These are phyloP conservation scores for Cordyceps tenuipes DNA, from an alignment of 2,329 filamentous ascomycete genomes.

Conservation along the genomic window DNA sequence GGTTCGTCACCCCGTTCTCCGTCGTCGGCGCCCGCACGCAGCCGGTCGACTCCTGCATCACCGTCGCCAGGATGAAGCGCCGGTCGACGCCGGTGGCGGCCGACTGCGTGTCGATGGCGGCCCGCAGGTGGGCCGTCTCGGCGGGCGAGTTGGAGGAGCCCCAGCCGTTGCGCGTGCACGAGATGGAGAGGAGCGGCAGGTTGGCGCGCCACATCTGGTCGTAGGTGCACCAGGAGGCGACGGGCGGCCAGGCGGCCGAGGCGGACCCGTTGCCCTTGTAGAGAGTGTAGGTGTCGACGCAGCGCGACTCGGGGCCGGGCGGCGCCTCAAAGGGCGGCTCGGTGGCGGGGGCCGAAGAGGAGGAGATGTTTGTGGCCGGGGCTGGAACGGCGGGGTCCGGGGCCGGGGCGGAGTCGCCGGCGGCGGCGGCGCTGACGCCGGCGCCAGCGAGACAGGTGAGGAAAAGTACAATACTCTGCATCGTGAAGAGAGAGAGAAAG, in stretches of 20 bases:
- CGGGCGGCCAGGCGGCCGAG: constrained; percentile 16
- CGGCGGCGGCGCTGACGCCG: background rate
- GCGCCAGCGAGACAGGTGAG: background rate
- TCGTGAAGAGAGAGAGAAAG: background rate
- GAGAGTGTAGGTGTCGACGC: constrained; percentile 14
- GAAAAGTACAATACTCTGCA: background rate
- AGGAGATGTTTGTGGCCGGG: background rate
- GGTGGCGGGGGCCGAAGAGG: background rate
- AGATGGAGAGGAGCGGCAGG: constrained; percentile 10
- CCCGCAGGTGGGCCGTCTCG: background rate
- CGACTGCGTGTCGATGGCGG: background rate
- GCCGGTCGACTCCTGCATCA: constrained; percentile 21
- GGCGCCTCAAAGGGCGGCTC: background rate
- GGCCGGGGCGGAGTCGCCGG: no score
- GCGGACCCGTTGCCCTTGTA: constrained; percentile 17
- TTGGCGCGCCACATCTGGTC: constrained; percentile 14
- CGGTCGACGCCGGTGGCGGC: background rate
- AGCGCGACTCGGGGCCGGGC: background rate
- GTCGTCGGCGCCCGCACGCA: constrained; percentile 5
- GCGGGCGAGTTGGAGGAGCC: background rate
- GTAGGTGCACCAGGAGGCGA: constrained; percentile 13
- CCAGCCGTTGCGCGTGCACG: constrained; percentile 8
- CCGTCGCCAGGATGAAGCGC: constrained; percentile 20
- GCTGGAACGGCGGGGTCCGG: no score
- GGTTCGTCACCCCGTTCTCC: background rate